A percentile compares a stretch with the other conserved stretches of the same genome.
These are phyloP conservation scores for Trichocladium antarcticum DNA, from an alignment of 495 filamentous ascomycete species.

Conservation along the genomic window DNA sequence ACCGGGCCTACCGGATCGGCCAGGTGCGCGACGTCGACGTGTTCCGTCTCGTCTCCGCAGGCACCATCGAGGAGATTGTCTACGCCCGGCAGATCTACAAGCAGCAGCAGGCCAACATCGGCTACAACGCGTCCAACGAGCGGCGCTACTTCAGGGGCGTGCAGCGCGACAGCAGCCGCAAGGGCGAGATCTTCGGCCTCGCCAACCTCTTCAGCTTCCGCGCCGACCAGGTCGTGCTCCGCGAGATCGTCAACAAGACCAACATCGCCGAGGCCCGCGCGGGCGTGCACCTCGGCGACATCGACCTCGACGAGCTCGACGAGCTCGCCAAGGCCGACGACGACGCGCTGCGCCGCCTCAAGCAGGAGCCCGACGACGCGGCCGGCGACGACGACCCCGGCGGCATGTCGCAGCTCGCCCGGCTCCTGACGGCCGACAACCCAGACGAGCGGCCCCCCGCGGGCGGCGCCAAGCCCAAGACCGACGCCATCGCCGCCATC, in stretches of 20 bases:
- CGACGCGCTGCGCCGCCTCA: slow-evolving; percentile 28
- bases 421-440: slow-evolving; percentile 50
- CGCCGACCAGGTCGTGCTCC: slow-evolving; percentile 64
- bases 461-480: slow-evolving; percentile 29
- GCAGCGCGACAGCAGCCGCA: slow-evolving; percentile 62
- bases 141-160: slow-evolving; percentile 94
- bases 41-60: slow-evolving; percentile 82
- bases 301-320: slow-evolving; percentile 57
- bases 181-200: slow-evolving; percentile 91
- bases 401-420: slow-evolving; percentile 68
- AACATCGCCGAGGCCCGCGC: slow-evolving; percentile 89
- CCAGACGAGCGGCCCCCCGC: slow-evolving; percentile 25
- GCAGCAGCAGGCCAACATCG: slow-evolving; percentile 96
- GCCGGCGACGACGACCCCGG: slow-evolving; percentile 37
- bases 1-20: slow-evolving; percentile 92
- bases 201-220: slow-evolving; percentile 78
- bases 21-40: slow-evolving; percentile 91
- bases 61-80: slow-evolving; percentile 94
- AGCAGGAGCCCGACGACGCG: slow-evolving; percentile 35
- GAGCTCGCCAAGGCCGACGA: slow-evolving; percentile 46
- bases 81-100: slow-evolving; percentile 98
- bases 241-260: slow-evolving; percentile 94
- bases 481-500: slow-evolving; percentile 80
- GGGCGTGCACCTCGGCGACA: slow-evolving; percentile 65
- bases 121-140: slow-evolving; percentile 84